Evolutionary conservation across 1,284 basidiomycete species (phyloP).

Genomic region (Anthracocystis panici-leucophaei): DNA sequence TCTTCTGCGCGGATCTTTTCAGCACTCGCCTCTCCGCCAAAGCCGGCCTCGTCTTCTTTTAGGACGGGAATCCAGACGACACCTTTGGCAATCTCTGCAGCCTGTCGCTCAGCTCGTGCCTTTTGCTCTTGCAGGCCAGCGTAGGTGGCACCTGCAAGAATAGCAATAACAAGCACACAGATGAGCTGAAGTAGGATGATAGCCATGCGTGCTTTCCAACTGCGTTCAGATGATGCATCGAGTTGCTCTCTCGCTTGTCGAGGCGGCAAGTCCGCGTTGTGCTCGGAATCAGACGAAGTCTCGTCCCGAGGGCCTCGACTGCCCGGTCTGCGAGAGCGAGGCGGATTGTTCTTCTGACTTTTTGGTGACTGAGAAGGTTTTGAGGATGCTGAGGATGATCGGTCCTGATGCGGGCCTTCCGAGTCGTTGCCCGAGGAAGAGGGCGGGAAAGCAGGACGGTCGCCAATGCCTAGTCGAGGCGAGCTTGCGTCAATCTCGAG

Average conservation of each 20-base stretch:
- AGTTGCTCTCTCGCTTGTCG: constrained; percentile 15
- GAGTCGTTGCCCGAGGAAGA: constrained; percentile 15
- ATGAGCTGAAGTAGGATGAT: constrained; percentile 50
- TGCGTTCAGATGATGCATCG: constrained; percentile 13
- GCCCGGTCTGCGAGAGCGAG: constrained; percentile 19
- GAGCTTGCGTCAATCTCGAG: constrained; percentile 45
- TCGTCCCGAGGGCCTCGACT: constrained; percentile 11
- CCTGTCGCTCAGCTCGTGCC: constrained; percentile 33
- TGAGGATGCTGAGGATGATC: constrained; percentile 24
- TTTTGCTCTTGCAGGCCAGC: constrained; percentile 56
- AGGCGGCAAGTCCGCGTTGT: neutral
- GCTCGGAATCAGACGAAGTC: constrained; percentile 1
- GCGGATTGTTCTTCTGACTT: constrained; percentile 10
- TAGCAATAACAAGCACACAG: constrained; percentile 44
- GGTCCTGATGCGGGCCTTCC: constrained; percentile 1
- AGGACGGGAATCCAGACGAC: constrained; percentile 57
- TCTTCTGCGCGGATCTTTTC: constrained; percentile 41
- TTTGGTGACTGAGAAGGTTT: constrained; percentile 15
- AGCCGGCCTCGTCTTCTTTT: constrained; percentile 55
- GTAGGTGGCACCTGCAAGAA: constrained; percentile 49
- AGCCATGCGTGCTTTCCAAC: constrained; percentile 38
- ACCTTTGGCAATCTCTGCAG: constrained; percentile 53
- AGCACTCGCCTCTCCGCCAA: constrained; percentile 16
- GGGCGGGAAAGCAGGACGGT: constrained; percentile 27
- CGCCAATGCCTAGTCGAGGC: constrained; percentile 38